A percentile compares a stretch with the other conserved stretches of the same genome.
These are phyloP conservation scores for Balakata baccata DNA, from an alignment of 345 rosid genomes.

Conservation along the genomic window DNA sequence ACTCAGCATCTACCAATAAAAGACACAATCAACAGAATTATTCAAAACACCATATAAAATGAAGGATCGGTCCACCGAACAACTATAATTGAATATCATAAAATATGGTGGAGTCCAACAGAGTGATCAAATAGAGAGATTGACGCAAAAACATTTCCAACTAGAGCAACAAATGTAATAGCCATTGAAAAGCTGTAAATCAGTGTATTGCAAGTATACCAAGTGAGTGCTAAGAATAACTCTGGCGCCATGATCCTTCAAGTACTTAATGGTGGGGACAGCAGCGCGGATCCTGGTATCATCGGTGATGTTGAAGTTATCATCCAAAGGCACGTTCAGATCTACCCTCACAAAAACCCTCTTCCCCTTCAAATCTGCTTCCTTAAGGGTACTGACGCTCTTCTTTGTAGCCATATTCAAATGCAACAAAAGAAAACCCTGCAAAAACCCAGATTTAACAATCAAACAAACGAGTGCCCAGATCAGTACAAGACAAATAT, in stretches of 20 bases:
- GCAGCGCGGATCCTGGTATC: conserved; percentile 39
- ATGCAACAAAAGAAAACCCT: background rate
- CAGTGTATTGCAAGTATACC: conserved; percentile 16
- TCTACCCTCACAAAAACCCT: conserved; percentile 49
- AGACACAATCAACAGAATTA: background rate
- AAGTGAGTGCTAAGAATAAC: conserved; percentile 31
- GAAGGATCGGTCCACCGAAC: background rate
- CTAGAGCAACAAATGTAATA: background rate
- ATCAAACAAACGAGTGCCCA: background rate
- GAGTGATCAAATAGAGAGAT: background rate
- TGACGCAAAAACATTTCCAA: background rate
- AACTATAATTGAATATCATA: background rate
- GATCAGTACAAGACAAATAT: background rate
- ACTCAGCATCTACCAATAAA: background rate
- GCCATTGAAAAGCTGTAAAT: background rate
- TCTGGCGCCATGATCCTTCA: conserved; percentile 21
- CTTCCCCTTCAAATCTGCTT: conserved; percentile 63
- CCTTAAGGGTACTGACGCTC: conserved; percentile 48
- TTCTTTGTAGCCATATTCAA: conserved; percentile 40
- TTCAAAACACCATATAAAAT: background rate
- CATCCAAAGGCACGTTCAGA: conserved; percentile 38
- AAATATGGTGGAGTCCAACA: background rate
- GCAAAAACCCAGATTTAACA: conserved; percentile 4
- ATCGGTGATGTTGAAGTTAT: conserved; percentile 29
- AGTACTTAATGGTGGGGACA: conserved; percentile 35